Evolutionary conservation across 1,139 yeast species (phyloP).

Genomic region (Saccharomyces hybrid): DNA sequence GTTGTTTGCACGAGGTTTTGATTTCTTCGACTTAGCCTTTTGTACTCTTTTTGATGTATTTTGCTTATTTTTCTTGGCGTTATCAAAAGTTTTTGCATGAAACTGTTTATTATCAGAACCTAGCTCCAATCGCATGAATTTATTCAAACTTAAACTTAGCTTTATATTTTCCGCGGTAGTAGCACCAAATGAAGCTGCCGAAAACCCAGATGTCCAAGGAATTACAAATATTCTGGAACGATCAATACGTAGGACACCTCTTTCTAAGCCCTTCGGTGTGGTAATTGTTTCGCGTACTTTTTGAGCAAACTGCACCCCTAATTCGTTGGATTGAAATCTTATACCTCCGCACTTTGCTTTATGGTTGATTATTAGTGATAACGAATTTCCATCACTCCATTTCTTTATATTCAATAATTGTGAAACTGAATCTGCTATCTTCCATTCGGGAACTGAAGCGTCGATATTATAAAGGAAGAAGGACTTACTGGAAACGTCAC

Average conservation of each 20-base stretch:
- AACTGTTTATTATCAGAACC: neutral
- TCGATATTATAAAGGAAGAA: constrained; percentile 27
- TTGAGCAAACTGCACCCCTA: constrained; percentile 14
- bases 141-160: constrained; percentile 14
- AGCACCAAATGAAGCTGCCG: constrained; percentile 18
- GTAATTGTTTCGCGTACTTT: neutral
- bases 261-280: constrained; percentile 6
- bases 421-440: constrained; percentile 18
- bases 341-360: constrained; percentile 27
- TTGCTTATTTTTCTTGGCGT: constrained; percentile 2
- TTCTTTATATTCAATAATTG: constrained; percentile 11
- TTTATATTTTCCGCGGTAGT: constrained; percentile 15
- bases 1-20: constrained; percentile 1
- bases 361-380: constrained; percentile 22
- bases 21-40: constrained; percentile 3
- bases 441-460: constrained; percentile 26
- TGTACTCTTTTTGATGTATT: constrained; percentile 2
- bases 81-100: neutral
- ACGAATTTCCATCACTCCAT: constrained; percentile 22
- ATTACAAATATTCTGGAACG: constrained; percentile 15
- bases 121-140: constrained; percentile 12
- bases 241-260: constrained; percentile 19
- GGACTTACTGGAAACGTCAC: constrained; percentile 8
- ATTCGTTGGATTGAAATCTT: constrained; percentile 14
- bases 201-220: constrained; percentile 22